Evolutionary conservation across 2,329 filamentous ascomycete species (phyloP).

Genomic region (Ciborinia camelliae): DNA sequence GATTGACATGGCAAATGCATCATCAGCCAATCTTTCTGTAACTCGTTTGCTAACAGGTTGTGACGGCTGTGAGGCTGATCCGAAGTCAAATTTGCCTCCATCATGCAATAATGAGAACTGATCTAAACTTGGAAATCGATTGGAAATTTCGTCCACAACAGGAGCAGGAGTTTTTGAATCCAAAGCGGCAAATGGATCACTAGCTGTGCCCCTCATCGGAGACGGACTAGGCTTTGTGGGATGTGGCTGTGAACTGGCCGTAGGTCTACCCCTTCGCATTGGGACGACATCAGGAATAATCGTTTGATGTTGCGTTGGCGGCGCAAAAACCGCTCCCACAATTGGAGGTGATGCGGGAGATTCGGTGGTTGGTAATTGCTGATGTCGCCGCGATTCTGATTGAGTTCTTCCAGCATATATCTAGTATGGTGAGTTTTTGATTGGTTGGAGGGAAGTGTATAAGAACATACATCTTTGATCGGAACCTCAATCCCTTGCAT

Average conservation of each 20-base stretch:
- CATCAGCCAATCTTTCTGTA: slow-evolving; percentile 74
- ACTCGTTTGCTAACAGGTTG: slow-evolving; percentile 61
- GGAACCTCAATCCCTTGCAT: slow-evolving; percentile 87
- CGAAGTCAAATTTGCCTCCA: slow-evolving; percentile 81
- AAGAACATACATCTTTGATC: slow-evolving; percentile 75
- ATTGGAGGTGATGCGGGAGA: slow-evolving; percentile 52
- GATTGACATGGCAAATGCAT: slow-evolving; percentile 61
- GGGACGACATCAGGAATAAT: slow-evolving; percentile 84
- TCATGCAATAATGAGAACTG: slow-evolving; percentile 91
- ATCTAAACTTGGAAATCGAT: slow-evolving; percentile 84
- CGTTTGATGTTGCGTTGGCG: slow-evolving; percentile 67
- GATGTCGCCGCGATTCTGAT: slow-evolving; percentile 58
- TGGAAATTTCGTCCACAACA: slow-evolving; percentile 74
- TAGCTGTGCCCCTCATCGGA: slow-evolving; percentile 63
- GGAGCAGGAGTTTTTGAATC: slow-evolving; percentile 61
- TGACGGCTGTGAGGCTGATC: slow-evolving; percentile 50
- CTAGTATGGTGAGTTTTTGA: slow-evolving; percentile 42
- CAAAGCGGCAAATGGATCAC: slow-evolving; percentile 87
- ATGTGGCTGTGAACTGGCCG: slow-evolving; percentile 47
- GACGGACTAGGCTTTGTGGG: slow-evolving; percentile 60
- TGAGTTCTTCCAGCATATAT: slow-evolving; percentile 66
- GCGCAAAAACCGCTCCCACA: slow-evolving; percentile 77
- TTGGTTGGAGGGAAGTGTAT: slow-evolving; percentile 1
- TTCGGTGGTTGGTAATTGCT: slow-evolving; percentile 56
- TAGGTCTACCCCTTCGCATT: slow-evolving; percentile 84